A percentile compares a stretch with the other conserved stretches of the same genome.
phyloP scores from a whole-genome alignment of 768 basidiomycete species.

The Daedaleopsis sinensis region DNA sequence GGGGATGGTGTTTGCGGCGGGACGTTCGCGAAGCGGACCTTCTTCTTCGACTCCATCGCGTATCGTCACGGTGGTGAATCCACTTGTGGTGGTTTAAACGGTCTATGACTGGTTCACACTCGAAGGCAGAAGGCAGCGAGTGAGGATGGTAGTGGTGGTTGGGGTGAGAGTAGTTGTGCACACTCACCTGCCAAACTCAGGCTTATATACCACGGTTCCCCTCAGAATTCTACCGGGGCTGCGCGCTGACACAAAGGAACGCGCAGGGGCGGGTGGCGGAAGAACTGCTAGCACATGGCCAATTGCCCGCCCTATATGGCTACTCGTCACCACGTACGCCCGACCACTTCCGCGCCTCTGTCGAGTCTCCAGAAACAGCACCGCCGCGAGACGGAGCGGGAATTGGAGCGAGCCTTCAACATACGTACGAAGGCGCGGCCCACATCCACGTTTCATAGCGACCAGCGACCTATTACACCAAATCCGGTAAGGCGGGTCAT shows the following conservation, averaged over 20 bases:
- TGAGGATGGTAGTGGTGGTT: background rate
- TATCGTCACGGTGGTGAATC: background rate
- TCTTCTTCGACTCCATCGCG: slow-evolving; percentile 7
- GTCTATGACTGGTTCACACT: background rate
- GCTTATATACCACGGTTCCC: slow-evolving; percentile 9
- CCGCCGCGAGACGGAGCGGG: background rate
- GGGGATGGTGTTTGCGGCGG: slow-evolving; percentile 16
- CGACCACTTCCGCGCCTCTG: background rate
- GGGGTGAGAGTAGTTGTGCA: background rate
- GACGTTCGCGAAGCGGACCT: slow-evolving; percentile 11
- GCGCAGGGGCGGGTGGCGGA: background rate
- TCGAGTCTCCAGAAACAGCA: background rate
- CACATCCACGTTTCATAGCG: background rate
- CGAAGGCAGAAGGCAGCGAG: background rate
- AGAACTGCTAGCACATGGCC: background rate
- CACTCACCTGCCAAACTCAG: background rate
- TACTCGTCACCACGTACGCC: background rate
- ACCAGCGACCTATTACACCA: background rate
- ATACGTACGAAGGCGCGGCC: background rate
- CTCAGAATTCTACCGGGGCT: background rate
- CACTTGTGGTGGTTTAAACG: background rate
- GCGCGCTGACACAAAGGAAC: background rate
- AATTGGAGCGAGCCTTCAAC: background rate
- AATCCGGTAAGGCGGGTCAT: background rate
- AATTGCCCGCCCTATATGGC: background rate